phyloP scores from a whole-genome alignment of 345 rosid genomes.

The Anacardium occidentale region DNA sequence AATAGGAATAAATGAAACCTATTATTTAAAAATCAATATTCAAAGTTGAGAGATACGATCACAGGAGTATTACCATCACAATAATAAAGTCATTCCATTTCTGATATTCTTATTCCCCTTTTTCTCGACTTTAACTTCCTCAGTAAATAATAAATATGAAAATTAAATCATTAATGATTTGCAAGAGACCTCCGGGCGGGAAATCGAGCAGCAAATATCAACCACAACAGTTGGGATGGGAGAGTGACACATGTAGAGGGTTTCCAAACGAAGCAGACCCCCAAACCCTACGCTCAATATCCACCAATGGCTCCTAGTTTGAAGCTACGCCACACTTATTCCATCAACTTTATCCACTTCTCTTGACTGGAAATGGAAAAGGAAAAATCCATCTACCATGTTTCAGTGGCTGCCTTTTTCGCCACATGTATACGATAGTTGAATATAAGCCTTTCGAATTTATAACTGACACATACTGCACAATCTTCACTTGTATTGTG shows the following conservation, averaged over 20 bases:
- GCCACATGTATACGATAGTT: background rate
- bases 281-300: conserved; percentile 10
- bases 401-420: conserved; percentile 49
- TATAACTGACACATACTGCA: conserved; percentile 2
- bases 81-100: too few species aligned
- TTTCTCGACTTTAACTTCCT: too few species aligned
- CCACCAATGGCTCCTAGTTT: conserved; percentile 25
- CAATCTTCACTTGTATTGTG: background rate
- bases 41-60: too few species aligned
- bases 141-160: too few species aligned
- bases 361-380: background rate
- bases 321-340: conserved; percentile 55
- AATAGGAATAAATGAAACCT: too few species aligned
- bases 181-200: background rate
- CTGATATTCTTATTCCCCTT: too few species aligned
- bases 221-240: conserved; percentile 6
- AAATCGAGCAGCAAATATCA: background rate
- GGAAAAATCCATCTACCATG: conserved; percentile 23
- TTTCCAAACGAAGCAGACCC: conserved; percentile 5
- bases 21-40: too few species aligned
- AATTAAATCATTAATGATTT: too few species aligned
- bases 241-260: conserved; percentile 6
- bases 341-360: conserved; percentile 39
- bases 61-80: too few species aligned
- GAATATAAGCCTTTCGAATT: background rate